Evolutionary conservation across 805 yeast species (phyloP), one percentile per base, ranked within the genome.

Genomic region (Yamadazyma insecticola): DNA sequence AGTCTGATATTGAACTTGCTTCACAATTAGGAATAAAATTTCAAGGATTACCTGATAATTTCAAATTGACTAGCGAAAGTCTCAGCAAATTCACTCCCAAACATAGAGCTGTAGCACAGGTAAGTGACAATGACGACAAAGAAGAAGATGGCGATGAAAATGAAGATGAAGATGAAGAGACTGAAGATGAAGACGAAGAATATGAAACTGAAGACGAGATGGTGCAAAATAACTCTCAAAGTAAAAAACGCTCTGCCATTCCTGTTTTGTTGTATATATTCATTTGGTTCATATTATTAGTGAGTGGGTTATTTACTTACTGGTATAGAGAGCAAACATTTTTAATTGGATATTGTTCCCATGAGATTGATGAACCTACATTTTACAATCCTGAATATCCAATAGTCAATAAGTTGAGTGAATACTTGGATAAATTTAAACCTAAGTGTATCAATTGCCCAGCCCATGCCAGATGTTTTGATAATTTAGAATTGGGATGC

Each of bases 391-490:
- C 49, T 16, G 47, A 52, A 5, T 44, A 51, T 4, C 56, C 58
- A 18, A 47, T 55, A 0, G 37, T 74, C 16, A 42, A 53, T 3
- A 29, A 44, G 7, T 22, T 68, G 7, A 84, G 81, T 24, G 45
- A 54, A 0, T 56, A 61, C 35, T 53, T 82, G 35, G 73, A 71
- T 29, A 35, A 49, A 0, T 51, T 70, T 29, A 69, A 70, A 29
- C 94, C 95, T 2, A 26, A 43, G 1, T 90, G 98, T 59, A 58
- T 72, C 4, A 73, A 73, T 16, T 90, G 97, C 51, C 97, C 97
- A 2, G 72, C 67, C 3, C 79, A 89, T 57, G 92, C 89, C 0
- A 63, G 74, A 22, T 90, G 97, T 57, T 76, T 69, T 41, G 74
- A 76, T 15, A 51, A 67, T 26, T 62, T 82, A 45, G 62, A 69